Evolutionary conservation across 345 rosid genomes (phyloP), one percentile per base, ranked within the genome.

Genomic region (Cardiospermum halicacabum): DNA sequence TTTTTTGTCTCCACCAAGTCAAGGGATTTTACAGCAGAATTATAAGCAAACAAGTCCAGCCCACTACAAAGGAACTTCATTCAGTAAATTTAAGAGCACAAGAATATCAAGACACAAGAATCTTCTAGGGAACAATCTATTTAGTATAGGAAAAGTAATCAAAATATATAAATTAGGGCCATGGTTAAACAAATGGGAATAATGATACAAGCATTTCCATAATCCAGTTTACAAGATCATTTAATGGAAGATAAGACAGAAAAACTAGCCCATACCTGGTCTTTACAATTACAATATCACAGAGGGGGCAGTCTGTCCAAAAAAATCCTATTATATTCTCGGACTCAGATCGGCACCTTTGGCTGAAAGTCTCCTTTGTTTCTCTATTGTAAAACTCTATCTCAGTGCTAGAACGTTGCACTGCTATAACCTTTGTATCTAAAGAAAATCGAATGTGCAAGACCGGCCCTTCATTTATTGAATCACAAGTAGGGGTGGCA

Each of bases 281-380:
- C 81, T 95, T 95, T 34, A 95, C 89, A 60, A 91, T 72, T 19
- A 86, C 97, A 69, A 95, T 75, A 73, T 95, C 87, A 66, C 93
- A 84, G 51, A 78, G 72, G 1, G 93, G 89, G 78, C 96, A 89
- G 78, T 95, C 99, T 21, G 93, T 89, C 96, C 97, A 95, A 73
- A 94, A 91, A 77, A 89, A 89, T 56, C 99, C 97, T 58, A 94
- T 78, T 72, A 94, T 81, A 71, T 78, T 85, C 79, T 84, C 97
- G 50, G 95, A 85, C 65, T 87, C 97, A 56, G 87, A 60, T 73
- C 71, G 89, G 81, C 89, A 87, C 65, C 56, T 83, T 57, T 89
- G 85, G 67, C 45, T 71, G 67, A 84, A 81, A 70, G 73, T 81
- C 74, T 84, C 81, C 68, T 82, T 75, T 53, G 96, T 85, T 76